Conservation (phyloP, 75 land plant genomes). For the Azolla pinnata region DNA sequence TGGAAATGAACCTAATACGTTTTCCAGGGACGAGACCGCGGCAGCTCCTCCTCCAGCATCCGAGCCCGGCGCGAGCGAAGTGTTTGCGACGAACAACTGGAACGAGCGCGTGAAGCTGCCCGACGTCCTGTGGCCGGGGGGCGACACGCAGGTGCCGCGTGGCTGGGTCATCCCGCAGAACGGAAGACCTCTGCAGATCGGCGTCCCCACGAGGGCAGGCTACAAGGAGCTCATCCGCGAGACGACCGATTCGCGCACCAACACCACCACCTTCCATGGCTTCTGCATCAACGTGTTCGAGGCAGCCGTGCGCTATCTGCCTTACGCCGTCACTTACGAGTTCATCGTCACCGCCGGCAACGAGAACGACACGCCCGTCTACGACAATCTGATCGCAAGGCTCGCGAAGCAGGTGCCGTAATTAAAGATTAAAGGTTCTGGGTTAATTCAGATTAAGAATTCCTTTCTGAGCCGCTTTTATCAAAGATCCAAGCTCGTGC, state of each 20-base stretch:
- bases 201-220: constrained; percentile 11
- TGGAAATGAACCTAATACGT: too few relatives aligned
- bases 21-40: too few relatives aligned
- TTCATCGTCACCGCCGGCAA: constrained; percentile 14
- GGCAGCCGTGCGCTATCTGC: constrained; percentile 24
- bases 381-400: constrained; percentile 24
- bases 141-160: constrained; percentile 21
- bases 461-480: too few relatives aligned
- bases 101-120: constrained; percentile 4
- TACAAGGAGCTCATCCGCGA: constrained; percentile 13
- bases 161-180: constrained; percentile 56
- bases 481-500: too few relatives aligned
- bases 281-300: constrained; percentile 39
- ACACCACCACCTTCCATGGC: constrained; percentile 22
- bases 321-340: constrained; percentile 47
- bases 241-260: constrained; percentile 14
- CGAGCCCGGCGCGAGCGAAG: too few relatives aligned
- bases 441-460: too few relatives aligned
- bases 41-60: too few relatives aligned
- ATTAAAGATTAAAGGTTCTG: too few relatives aligned
- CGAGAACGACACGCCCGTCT: constrained; percentile 16
- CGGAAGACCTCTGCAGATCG: constrained; percentile 15
- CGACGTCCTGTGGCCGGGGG: constrained; percentile 34
- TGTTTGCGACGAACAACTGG: too few relatives aligned
- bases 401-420: constrained; percentile 11